Conservation (phyloP, 2,329 filamentous ascomycete species). For the Scorias spongiosa region DNA sequence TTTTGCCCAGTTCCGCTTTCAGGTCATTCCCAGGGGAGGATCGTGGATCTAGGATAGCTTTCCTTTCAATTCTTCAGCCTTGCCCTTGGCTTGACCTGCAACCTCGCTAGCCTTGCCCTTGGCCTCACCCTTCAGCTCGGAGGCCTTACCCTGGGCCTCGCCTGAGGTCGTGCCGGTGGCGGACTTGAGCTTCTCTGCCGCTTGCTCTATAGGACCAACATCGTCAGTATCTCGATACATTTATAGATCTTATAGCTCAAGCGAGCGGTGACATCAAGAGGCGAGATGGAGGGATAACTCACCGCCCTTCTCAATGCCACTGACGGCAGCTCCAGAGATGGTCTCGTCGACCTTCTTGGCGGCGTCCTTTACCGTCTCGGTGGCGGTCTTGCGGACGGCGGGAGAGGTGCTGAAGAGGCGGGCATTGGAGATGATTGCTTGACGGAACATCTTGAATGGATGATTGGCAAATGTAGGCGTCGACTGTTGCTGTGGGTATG, state of each 20-base stretch:
- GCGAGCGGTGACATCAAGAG: background rate
- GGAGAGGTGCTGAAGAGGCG: slow-evolving; percentile 40
- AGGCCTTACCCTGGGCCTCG: slow-evolving; percentile 26
- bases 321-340: slow-evolving; percentile 40
- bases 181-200: slow-evolving; percentile 30
- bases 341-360: slow-evolving; percentile 45
- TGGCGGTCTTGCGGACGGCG: slow-evolving; percentile 33
- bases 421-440: slow-evolving; percentile 27
- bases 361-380: slow-evolving; percentile 41
- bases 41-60: slow-evolving; percentile 6
- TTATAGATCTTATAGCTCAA: background rate
- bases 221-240: slow-evolving; percentile 1
- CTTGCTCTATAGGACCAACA: slow-evolving; percentile 30
- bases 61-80: slow-evolving; percentile 27
- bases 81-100: slow-evolving; percentile 30
- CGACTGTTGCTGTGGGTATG: background rate
- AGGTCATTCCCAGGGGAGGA: too few relatives aligned
- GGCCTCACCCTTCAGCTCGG: slow-evolving; percentile 25
- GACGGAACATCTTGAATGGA: slow-evolving; percentile 27
- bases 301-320: slow-evolving; percentile 49
- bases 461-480: background rate
- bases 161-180: slow-evolving; percentile 13
- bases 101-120: slow-evolving; percentile 26
- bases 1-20: too few relatives aligned
- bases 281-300: slow-evolving; percentile 19